A percentile compares a stretch with the other conserved stretches of the same genome.
Evolutionary conservation across 2,329 filamentous ascomycete genomes (phyloP).

Genomic region (Paracorniculantispora psalliotae): DNA sequence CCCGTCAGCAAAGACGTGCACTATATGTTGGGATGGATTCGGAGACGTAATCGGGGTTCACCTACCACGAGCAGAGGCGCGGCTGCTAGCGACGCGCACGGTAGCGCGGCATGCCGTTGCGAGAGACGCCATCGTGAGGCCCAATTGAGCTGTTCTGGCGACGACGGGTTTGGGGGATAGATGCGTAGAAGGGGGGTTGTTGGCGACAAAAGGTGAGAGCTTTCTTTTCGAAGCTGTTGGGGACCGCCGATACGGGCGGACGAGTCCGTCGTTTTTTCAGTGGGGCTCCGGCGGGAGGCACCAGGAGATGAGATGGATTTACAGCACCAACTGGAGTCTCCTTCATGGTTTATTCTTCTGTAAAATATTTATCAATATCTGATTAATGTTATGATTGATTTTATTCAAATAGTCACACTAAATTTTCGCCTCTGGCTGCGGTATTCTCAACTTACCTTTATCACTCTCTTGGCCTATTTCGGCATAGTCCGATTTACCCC

Average conservation of each 20-base stretch:
- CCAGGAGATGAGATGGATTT: neutral
- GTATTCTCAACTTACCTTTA: neutral
- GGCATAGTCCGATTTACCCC: constrained; percentile 5
- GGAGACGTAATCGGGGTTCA: constrained; percentile 11
- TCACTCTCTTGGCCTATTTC: neutral
- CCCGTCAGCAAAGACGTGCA: constrained; percentile 12
- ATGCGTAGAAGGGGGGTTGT: constrained; percentile 12
- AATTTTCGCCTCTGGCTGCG: neutral
- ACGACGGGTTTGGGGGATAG: constrained; percentile 17
- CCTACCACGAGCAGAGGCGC: constrained; percentile 54
- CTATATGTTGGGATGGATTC: neutral
- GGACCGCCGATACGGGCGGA: constrained; percentile 25
- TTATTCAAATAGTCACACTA: neutral
- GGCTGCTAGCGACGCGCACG: constrained; percentile 48
- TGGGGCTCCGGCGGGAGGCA: constrained; percentile 17
- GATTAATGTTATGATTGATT: no score
- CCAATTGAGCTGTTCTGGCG: constrained; percentile 20
- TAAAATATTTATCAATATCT: no score
- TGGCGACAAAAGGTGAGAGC: constrained; percentile 22
- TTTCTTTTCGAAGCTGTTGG: constrained; percentile 30
- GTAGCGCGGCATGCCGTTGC: constrained; percentile 60
- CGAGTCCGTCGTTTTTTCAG: constrained; percentile 27
- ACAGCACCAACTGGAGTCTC: neutral
- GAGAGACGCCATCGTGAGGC: constrained; percentile 58
- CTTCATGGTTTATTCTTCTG: neutral